Evolutionary conservation across 768 basidiomycete genomes (phyloP).

Genomic region (Dictyophora rubrovolvata): DNA sequence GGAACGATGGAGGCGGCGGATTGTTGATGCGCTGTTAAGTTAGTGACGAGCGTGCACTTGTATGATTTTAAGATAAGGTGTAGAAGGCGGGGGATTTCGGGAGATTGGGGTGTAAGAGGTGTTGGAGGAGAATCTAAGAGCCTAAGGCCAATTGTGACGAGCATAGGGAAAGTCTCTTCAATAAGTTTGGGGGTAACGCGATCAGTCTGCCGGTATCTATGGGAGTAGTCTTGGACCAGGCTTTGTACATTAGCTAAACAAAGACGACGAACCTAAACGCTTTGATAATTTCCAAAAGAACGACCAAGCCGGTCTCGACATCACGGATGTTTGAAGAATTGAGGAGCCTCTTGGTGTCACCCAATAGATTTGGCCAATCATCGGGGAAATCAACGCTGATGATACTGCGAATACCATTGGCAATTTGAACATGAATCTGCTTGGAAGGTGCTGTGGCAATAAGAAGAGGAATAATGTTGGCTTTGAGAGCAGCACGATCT

Average conservation of each 20-base stretch:
- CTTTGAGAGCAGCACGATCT: slow-evolving; percentile 67
- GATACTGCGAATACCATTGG: slow-evolving; percentile 60
- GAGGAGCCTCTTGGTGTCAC: slow-evolving; percentile 56
- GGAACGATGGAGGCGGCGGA: slow-evolving; percentile 65
- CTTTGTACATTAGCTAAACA: neutral
- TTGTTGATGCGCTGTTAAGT: slow-evolving; percentile 67
- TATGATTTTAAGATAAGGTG: slow-evolving; percentile 85
- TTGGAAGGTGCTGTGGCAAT: slow-evolving; percentile 52
- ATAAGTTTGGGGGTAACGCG: slow-evolving; percentile 52
- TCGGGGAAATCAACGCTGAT: slow-evolving; percentile 72
- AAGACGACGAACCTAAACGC: slow-evolving; percentile 51
- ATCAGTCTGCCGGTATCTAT: slow-evolving; percentile 60
- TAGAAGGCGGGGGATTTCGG: slow-evolving; percentile 74
- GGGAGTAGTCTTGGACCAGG: neutral
- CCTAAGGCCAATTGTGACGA: slow-evolving; percentile 63
- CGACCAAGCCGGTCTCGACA: slow-evolving; percentile 74
- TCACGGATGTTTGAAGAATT: slow-evolving; percentile 54
- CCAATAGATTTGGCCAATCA: slow-evolving; percentile 60
- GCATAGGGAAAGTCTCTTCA: slow-evolving; percentile 57
- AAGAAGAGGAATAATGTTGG: slow-evolving; percentile 57
- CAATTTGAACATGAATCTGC: slow-evolving; percentile 66
- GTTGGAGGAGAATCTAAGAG: slow-evolving; percentile 47
- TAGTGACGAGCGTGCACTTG: slow-evolving; percentile 68
- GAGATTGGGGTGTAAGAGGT: slow-evolving; percentile 40
- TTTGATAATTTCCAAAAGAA: slow-evolving; percentile 65